phyloP scores from a whole-genome alignment of 1,139 yeast genomes.

The Yamadazyma oceani region DNA sequence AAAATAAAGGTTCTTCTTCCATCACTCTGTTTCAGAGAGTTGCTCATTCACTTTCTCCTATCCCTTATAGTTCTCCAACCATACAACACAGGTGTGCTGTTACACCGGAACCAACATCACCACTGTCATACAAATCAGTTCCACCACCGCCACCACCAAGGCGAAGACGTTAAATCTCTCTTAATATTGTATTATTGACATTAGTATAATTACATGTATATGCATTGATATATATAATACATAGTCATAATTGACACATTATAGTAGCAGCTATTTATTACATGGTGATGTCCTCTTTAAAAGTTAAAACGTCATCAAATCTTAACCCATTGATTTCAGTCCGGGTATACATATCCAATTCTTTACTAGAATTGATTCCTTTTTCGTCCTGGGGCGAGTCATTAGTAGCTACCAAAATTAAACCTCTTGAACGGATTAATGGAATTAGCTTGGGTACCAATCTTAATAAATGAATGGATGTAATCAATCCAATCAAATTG shows the following conservation, averaged over 20 bases:
- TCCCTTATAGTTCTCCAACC: slow-evolving; percentile 8
- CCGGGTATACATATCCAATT: slow-evolving; percentile 43
- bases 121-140: slow-evolving; percentile 1
- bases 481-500: slow-evolving; percentile 79
- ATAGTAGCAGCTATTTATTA: no score
- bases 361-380: slow-evolving; percentile 28
- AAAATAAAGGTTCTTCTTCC: no score
- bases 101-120: slow-evolving; percentile 1
- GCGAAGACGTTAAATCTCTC: slow-evolving; percentile 8
- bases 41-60: slow-evolving; percentile 5
- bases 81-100: neutral
- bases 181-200: neutral
- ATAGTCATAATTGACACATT: neutral
- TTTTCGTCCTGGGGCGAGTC: slow-evolving; percentile 33
- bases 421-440: slow-evolving; percentile 75
- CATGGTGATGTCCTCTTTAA: slow-evolving; percentile 70
- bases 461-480: slow-evolving; percentile 67
- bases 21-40: slow-evolving; percentile 2
- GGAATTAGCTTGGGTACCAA: slow-evolving; percentile 78
- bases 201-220: no score
- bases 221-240: no score
- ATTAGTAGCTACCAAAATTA: slow-evolving; percentile 73
- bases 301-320: slow-evolving; percentile 62
- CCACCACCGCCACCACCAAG: slow-evolving; percentile 19
- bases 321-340: slow-evolving; percentile 77